Conservation (phyloP, 1,284 basidiomycete species). For the Coniferiporia weirii region DNA sequence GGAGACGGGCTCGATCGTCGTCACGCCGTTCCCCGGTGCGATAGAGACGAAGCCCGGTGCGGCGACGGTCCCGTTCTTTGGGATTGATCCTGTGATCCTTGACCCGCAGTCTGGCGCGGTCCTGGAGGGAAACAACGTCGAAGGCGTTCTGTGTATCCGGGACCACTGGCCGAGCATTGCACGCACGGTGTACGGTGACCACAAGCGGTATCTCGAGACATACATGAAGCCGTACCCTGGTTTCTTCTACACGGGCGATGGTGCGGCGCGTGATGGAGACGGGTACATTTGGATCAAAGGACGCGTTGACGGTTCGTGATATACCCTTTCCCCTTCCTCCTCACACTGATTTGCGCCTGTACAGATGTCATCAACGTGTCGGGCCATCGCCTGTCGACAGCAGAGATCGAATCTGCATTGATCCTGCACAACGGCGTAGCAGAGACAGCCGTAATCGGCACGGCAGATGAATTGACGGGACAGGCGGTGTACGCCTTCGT, state of each 20-base stretch:
- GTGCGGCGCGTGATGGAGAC: constrained; percentile 89
- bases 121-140: constrained; percentile 77
- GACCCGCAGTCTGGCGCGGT: constrained; percentile 80
- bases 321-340: constrained; percentile 5
- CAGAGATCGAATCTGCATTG: constrained; percentile 95
- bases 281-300: constrained; percentile 99
- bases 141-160: constrained; percentile 87
- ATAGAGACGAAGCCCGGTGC: constrained; percentile 95
- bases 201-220: constrained; percentile 87
- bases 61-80: constrained; percentile 97
- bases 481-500: constrained; percentile 86
- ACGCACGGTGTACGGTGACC: constrained; percentile 90
- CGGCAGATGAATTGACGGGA: constrained; percentile 82
- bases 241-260: constrained; percentile 94
- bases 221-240: constrained; percentile 94
- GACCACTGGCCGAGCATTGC: constrained; percentile 95
- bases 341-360: background rate
- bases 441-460: constrained; percentile 93
- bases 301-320: constrained; percentile 80
- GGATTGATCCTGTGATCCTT: constrained; percentile 85
- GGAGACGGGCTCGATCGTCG: constrained; percentile 93
- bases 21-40: constrained; percentile 94
- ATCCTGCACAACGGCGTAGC: constrained; percentile 93
- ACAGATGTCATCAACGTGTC: constrained; percentile 90
- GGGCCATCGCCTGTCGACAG: constrained; percentile 94